Percentiles rank a stretch among this genome's conserved stretches.
Conservation (phyloP, 495 filamentous ascomycete species). For the Xylaria acuta region DNA sequence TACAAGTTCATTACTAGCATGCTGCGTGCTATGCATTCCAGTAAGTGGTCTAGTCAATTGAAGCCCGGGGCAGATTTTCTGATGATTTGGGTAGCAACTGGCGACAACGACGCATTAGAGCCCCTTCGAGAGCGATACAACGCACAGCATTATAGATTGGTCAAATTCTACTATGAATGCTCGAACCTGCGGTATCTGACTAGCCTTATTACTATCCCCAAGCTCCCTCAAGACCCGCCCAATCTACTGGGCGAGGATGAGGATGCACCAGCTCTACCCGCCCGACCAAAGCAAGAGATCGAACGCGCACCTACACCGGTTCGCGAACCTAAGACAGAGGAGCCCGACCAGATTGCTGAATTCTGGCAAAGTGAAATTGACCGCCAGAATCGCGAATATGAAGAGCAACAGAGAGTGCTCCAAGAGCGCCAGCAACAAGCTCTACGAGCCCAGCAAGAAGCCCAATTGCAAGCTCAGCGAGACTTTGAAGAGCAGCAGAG, state of each 20-base stretch:
- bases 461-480: constrained; percentile 79
- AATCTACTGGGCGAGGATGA: constrained; percentile 86
- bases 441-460: constrained; percentile 71
- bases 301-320: constrained; percentile 69
- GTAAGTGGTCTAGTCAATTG: constrained; percentile 53
- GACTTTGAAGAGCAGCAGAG: constrained; percentile 97
- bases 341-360: constrained; percentile 94
- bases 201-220: constrained; percentile 93
- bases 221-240: constrained; percentile 92
- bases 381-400: constrained; percentile 90
- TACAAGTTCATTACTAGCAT: constrained; percentile 97
- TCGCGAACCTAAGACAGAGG: constrained; percentile 67
- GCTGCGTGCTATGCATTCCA: constrained; percentile 95
- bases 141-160: constrained; percentile 91
- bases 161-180: constrained; percentile 99
- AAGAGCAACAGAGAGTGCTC: constrained; percentile 86
- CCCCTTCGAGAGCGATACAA: constrained; percentile 88
- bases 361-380: constrained; percentile 96
- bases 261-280: constrained; percentile 80
- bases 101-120: constrained; percentile 93
- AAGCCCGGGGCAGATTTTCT: constrained; percentile 34
- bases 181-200: constrained; percentile 96
- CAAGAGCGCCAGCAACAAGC: constrained; percentile 79
- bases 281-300: constrained; percentile 76
- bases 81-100: constrained; percentile 66